phyloP scores from a whole-genome alignment of 2,329 filamentous ascomycete species.

The Aulographum hederae region DNA sequence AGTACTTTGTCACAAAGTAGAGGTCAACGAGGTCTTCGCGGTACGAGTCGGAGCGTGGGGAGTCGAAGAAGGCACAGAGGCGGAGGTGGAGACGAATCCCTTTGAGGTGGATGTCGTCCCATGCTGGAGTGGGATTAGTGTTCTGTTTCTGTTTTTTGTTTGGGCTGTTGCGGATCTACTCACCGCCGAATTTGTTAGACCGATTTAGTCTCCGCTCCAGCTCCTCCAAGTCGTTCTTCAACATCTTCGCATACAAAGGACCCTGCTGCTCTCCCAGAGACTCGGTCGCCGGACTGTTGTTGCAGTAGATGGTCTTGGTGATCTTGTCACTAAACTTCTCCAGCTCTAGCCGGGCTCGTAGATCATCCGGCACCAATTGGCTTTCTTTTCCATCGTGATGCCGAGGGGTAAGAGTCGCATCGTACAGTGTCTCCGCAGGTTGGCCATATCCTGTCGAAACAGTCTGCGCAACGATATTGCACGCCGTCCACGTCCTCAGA shows the following conservation, averaged over 20 bases:
- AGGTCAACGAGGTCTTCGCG: constrained; percentile 58
- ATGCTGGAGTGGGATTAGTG: constrained; percentile 14
- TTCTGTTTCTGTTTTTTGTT: constrained; percentile 30
- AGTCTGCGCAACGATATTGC: constrained; percentile 66
- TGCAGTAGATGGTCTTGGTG: constrained; percentile 63
- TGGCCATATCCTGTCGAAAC: constrained; percentile 73
- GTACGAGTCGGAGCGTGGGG: constrained; percentile 51
- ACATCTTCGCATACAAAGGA: background rate
- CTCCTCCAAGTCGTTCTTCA: constrained; percentile 20
- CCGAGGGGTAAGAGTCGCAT: constrained; percentile 38
- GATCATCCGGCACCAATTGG: constrained; percentile 37
- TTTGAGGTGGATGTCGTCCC: constrained; percentile 44
- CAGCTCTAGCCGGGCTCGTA: constrained; percentile 51
- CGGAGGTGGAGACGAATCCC: constrained; percentile 60
- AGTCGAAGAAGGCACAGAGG: constrained; percentile 66
- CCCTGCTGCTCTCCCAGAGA: background rate
- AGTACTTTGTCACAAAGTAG: constrained; percentile 52
- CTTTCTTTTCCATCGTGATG: constrained; percentile 36
- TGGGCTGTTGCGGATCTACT: too few relatives aligned
- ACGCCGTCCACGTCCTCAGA: constrained; percentile 66
- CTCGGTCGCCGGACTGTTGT: constrained; percentile 43
- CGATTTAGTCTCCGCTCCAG: constrained; percentile 26
- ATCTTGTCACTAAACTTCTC: constrained; percentile 63
- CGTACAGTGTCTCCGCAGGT: constrained; percentile 59
- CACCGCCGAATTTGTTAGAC: too few relatives aligned